Evolutionary conservation across 768 basidiomycete species (phyloP).

Genomic region (Boletus fagicola): DNA sequence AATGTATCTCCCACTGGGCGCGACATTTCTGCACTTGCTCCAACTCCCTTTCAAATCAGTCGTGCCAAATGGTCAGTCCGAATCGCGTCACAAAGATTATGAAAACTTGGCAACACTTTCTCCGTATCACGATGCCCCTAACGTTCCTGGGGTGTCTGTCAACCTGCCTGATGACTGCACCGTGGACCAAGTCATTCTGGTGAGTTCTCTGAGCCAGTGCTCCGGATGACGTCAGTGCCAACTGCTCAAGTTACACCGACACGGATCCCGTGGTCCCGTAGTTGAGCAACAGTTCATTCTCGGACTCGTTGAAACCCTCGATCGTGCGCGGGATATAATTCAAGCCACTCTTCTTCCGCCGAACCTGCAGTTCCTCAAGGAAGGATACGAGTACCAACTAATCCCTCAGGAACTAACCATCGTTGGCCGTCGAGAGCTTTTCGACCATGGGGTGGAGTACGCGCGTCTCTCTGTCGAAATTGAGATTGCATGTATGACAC

Average conservation of each 20-base stretch:
- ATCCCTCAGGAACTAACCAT: slow-evolving; percentile 38
- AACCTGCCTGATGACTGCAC: slow-evolving; percentile 38
- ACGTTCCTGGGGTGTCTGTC: slow-evolving; percentile 26
- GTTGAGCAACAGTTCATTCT: slow-evolving; percentile 33
- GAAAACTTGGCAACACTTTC: slow-evolving; percentile 35
- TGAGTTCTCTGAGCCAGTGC: slow-evolving; percentile 11
- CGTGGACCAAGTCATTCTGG: slow-evolving; percentile 40
- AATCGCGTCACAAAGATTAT: not conserved
- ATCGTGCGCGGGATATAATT: slow-evolving; percentile 23
- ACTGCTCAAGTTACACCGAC: slow-evolving; percentile 37
- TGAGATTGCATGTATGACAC: not conserved
- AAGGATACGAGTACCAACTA: slow-evolving; percentile 36
- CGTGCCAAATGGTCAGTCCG: not conserved
- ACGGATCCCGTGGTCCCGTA: slow-evolving; percentile 41
- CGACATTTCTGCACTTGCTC: slow-evolving; percentile 8
- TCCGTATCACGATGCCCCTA: slow-evolving; percentile 36
- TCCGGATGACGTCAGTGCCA: not conserved
- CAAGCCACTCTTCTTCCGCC: slow-evolving; percentile 31
- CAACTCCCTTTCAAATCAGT: slow-evolving; percentile 8
- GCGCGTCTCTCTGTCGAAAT: not conserved
- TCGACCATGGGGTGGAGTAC: slow-evolving; percentile 40
- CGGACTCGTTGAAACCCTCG: slow-evolving; percentile 35
- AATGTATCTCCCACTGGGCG: slow-evolving; percentile 17
- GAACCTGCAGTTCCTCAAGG: slow-evolving; percentile 37
- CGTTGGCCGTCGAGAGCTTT: slow-evolving; percentile 38